Base-by-base conservation (phyloP, 345 rosid species). In the Dovyalis caffra region DNA sequence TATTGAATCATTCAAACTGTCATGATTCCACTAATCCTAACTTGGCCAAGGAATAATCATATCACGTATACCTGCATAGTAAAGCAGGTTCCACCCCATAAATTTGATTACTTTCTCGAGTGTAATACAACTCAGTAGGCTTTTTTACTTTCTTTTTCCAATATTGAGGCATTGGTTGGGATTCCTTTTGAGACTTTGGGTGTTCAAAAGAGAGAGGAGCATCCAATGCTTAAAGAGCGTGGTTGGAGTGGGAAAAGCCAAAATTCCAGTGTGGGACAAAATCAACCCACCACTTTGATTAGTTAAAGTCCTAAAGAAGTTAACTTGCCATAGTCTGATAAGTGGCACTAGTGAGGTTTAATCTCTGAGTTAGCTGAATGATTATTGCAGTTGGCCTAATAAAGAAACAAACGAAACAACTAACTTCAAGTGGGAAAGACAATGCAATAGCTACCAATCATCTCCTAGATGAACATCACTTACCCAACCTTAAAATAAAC, bases 201-300 rank as follows among this genome's bases (percentile, higher is more conserved):
- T 14, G 6, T 25, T 23, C 61, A 5, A 58, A 63, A 60, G 37
- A 64, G 37, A 64, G 70, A 32, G 68, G 51, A 67, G 84, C 81
- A 86, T 84, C 86, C 84, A 12, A 79, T 80, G 82, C 68, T 70
- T 47, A 3, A 26, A 16, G 58, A 33, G 40, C 49, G 69, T 43
- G 66, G 74, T 47, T 64, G 73, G 40, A 18, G 58, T 43, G 23
- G 72, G 23, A 60, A 34, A 26, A 45, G 69, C 76, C 33, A 16
- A 68, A n/a, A 28, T 31, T 57, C 77, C 28, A 0, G 5, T 10
- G 11, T 5, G 20, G 25, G 65, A 56, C 31, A 58, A 73, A 49
- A 37, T 23, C 65, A 23, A 9, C 18, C 70, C 31, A 31, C 29
- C 47, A 47, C 60, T 29, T n/a, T 45, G 21, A 29, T 31, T 38